Evolutionary conservation across 169 alveolate species (phyloP), one percentile per base, ranked within the genome.

Genomic region (Eimeria nieschulzi): DNA sequence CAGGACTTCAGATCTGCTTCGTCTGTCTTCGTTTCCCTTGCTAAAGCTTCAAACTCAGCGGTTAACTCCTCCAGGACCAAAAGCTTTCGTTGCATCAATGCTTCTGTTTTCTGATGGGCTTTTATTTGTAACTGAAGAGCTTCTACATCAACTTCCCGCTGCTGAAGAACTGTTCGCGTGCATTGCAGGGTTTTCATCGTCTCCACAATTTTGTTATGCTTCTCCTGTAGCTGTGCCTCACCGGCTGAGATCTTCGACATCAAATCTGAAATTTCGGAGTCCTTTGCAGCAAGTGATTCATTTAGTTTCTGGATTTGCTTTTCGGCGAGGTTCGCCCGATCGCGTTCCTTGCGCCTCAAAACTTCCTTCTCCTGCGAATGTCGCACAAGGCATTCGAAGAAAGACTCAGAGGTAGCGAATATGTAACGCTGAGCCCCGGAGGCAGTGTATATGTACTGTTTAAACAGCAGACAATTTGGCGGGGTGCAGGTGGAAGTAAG

Each of bases 291-390:
- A 56, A 79, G 46, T 19, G 73, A 9, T 21, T 39, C 87, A 13
- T 13, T 56, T 13, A 79, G 55, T 23, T 79, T 53, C 59, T 59
- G 56, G 54, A 59, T 59, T 17, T 79, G 71, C 9, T 26, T 54
- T 33, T 79, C 87, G 12, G 87, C 87, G n/a, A 66, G 26, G 33
- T 55, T 79, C 7, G 87, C 87, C 59, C 87, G 25, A 72, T 79
- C 87, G 15, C 87, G 51, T 59, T 79, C 87, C 26, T 79, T 79
- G 59, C 87, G 87, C 63, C 71, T 21, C 59, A 46, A 46, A 59
- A 79, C 87, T 56, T 79, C 87, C 75, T 79, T 79, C 56, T 79
- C 87, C 87, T 79, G 33, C 73, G 59, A 76, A 54, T n/a, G 54
- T 3, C 39, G 71, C 85, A 76, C 7, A n/a, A n/a, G 83, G 83